A percentile compares a stretch with the other conserved stretches of the same genome.
These are phyloP conservation scores for Cercospora sp. DNA, from an alignment of 2,329 filamentous ascomycete species.

Conservation along the genomic window DNA sequence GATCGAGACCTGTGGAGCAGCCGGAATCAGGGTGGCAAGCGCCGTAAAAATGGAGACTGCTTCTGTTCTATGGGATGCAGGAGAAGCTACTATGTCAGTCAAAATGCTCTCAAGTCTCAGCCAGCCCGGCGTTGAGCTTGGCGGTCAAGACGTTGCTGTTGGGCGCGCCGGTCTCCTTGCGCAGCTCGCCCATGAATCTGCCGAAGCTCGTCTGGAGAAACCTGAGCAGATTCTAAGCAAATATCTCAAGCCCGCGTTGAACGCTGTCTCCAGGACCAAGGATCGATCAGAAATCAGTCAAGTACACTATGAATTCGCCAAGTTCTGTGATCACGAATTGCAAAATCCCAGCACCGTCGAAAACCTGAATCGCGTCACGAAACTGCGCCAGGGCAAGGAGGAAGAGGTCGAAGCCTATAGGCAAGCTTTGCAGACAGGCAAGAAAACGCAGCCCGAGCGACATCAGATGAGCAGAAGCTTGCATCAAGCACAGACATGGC, in stretches of 20 bases:
- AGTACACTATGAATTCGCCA: slow-evolving; percentile 92
- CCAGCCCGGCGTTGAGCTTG: slow-evolving; percentile 56
- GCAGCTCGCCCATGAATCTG: slow-evolving; percentile 83
- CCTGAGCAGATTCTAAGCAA: slow-evolving; percentile 85
- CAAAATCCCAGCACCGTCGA: slow-evolving; percentile 82
- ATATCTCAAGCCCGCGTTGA: slow-evolving; percentile 81
- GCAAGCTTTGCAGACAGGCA: slow-evolving; percentile 54
- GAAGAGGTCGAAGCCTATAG: slow-evolving; percentile 77
- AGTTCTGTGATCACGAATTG: slow-evolving; percentile 91
- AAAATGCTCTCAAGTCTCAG: slow-evolving; percentile 78
- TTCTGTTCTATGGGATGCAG: slow-evolving; percentile 89
- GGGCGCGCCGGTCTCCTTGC: slow-evolving; percentile 78
- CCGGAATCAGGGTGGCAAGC: slow-evolving; percentile 76
- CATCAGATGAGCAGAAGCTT: slow-evolving; percentile 61
- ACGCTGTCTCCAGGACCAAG: slow-evolving; percentile 69
- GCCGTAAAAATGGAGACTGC: slow-evolving; percentile 80
- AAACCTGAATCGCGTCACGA: slow-evolving; percentile 78
- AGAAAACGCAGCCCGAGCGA: slow-evolving; percentile 47
- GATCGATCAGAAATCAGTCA: slow-evolving; percentile 75
- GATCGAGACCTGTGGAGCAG: slow-evolving; percentile 64
- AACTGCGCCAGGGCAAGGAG: slow-evolving; percentile 74
- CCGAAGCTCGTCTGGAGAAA: slow-evolving; percentile 85
- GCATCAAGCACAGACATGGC: slow-evolving; percentile 78
- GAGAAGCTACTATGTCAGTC: slow-evolving; percentile 85
- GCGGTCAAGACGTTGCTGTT: slow-evolving; percentile 69